A percentile compares a stretch with the other conserved stretches of the same genome.
phyloP scores from a whole-genome alignment of 768 basidiomycete genomes.

The Amanita exitialis region DNA sequence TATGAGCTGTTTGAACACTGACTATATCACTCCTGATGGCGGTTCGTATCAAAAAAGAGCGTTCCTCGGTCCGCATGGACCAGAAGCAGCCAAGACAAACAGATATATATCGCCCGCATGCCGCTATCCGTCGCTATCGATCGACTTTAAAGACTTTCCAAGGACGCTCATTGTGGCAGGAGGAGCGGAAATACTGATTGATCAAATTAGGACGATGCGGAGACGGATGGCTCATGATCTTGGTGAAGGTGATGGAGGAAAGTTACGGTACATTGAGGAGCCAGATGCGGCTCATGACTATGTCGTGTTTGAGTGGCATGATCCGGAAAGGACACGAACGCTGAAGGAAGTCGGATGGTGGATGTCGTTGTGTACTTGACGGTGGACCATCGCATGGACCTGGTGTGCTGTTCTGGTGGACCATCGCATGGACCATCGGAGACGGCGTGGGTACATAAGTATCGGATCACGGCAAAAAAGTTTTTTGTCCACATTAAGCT shows the following conservation, averaged over 20 bases:
- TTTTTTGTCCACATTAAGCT: slow-evolving; percentile 1
- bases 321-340: slow-evolving; percentile 22
- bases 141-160: slow-evolving; percentile 37
- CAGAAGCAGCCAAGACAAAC: slow-evolving; percentile 25
- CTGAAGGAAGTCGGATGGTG: background rate
- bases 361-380: background rate
- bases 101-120: slow-evolving; percentile 41
- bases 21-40: background rate
- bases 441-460: too few species aligned
- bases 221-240: slow-evolving; percentile 32
- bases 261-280: slow-evolving; percentile 4
- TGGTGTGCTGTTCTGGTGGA: too few species aligned
- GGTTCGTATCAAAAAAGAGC: slow-evolving; percentile 19
- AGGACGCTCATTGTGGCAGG: slow-evolving; percentile 39
- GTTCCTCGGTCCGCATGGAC: slow-evolving; percentile 28
- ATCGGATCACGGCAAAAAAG: slow-evolving; percentile 2
- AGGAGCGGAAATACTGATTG: slow-evolving; percentile 30
- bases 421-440: too few species aligned
- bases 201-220: slow-evolving; percentile 24
- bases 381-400: too few species aligned
- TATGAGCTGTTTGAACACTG: background rate
- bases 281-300: slow-evolving; percentile 7
- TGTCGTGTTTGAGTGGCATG: slow-evolving; percentile 28
- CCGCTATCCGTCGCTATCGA: slow-evolving; percentile 14
- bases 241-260: slow-evolving; percentile 19